These are phyloP conservation scores for Flaveria trinervia DNA, from an alignment of 129 eudicot species.

Conservation along the genomic window DNA sequence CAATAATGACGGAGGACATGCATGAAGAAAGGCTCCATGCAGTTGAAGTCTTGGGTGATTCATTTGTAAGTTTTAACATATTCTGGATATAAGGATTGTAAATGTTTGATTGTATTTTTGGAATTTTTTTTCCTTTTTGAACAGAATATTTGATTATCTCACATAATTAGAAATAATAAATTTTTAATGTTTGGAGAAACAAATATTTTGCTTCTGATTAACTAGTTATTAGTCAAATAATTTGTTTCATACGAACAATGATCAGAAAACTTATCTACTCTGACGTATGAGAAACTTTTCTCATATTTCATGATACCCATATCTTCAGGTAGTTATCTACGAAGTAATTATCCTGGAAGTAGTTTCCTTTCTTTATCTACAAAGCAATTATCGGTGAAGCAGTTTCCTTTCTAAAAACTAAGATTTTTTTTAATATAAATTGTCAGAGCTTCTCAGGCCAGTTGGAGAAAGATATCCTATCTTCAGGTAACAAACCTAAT, in stretches of 20 bases:
- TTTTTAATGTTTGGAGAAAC: not conserved
- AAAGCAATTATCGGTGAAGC: slow-evolving; percentile 4
- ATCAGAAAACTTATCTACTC: not conserved
- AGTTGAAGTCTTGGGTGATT: slow-evolving; percentile 80
- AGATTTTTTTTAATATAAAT: slow-evolving; percentile 16
- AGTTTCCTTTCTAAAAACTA: slow-evolving; percentile 20
- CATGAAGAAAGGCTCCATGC: slow-evolving; percentile 96
- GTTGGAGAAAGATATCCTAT: slow-evolving; percentile 85
- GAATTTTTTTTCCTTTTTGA: not conserved
- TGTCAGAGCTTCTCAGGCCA: slow-evolving; percentile 90
- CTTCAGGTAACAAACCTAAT: slow-evolving; percentile 62
- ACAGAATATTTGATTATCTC: not conserved
- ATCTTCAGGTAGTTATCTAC: not conserved
- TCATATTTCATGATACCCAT: not conserved
- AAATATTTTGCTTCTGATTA: not conserved
- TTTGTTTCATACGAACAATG: not conserved
- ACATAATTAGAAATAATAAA: not conserved
- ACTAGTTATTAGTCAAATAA: not conserved
- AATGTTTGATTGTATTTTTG: not conserved
- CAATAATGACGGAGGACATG: slow-evolving; percentile 98
- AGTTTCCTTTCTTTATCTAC: slow-evolving; percentile 4
- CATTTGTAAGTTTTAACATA: slow-evolving; percentile 57
- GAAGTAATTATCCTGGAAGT: slow-evolving; percentile 6
- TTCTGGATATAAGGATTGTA: not conserved
- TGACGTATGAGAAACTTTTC: not conserved